A percentile compares a stretch with the other conserved stretches of the same genome.
Conservation (phyloP, 2,329 filamentous ascomycete species). For the Hymenoscyphus infarciens region DNA sequence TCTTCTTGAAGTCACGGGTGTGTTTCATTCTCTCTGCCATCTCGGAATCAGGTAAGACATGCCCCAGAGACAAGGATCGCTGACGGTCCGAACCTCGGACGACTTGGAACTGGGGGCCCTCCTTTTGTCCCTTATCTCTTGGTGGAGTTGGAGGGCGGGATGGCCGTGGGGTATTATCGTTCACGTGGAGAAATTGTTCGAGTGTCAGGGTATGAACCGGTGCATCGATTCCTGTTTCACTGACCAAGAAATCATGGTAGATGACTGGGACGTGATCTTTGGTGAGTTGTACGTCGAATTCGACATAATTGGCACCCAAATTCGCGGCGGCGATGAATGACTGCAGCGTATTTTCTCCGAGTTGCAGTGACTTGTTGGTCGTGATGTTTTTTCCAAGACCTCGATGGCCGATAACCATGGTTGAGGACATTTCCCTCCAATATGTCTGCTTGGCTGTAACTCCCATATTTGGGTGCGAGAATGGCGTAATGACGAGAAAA, state of each 20-base stretch:
- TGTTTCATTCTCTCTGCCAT: constrained; percentile 89
- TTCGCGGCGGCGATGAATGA: constrained; percentile 97
- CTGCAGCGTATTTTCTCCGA: constrained; percentile 92
- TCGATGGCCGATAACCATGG: constrained; percentile 72
- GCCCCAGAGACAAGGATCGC: constrained; percentile 36
- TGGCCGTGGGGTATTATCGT: constrained; percentile 45
- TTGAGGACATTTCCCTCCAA: constrained; percentile 88
- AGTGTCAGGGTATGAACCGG: constrained; percentile 92
- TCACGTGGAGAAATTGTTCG: constrained; percentile 89
- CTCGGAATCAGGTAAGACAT: constrained; percentile 26
- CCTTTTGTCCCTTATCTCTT: constrained; percentile 29
- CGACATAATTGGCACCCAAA: constrained; percentile 72
- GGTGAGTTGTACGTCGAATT: constrained; percentile 92
- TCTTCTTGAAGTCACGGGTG: constrained; percentile 88
- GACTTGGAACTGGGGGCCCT: constrained; percentile 25
- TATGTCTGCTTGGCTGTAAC: constrained; percentile 89
- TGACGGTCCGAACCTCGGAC: constrained; percentile 32
- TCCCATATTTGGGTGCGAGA: constrained; percentile 89
- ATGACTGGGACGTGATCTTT: constrained; percentile 98
- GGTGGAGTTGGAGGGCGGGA: constrained; percentile 47
- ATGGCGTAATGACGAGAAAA: constrained; percentile 91
- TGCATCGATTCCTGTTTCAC: constrained; percentile 94
- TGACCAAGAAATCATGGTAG: constrained; percentile 97
- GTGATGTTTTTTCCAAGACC: constrained; percentile 87
- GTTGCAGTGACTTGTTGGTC: constrained; percentile 79